Evolutionary conservation across 768 basidiomycete genomes (phyloP), one percentile per base, ranked within the genome.

Genomic region (Rhizopogon vulgaris): DNA sequence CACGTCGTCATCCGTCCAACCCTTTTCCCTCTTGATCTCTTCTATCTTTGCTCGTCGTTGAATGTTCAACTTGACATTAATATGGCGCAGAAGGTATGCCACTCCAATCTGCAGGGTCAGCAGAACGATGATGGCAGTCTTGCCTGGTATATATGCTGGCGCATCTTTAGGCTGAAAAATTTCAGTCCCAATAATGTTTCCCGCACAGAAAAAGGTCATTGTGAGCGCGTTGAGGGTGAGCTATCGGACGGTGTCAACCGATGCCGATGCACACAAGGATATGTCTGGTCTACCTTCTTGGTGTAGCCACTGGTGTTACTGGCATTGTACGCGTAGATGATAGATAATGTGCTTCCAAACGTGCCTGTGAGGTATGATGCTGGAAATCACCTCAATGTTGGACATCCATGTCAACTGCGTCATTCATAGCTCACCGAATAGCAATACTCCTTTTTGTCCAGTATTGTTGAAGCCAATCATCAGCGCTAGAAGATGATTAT

Each of bases 101-200:
- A 63, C 55, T n/a, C 60, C 60, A 1, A 63, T 54, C 27, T 63
- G 62, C 9, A 51, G 28, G 9, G 54, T 39, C n/a, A 64, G 57
- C 9, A 68, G 56, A 36, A 67, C 62, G 32, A 67, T 62, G 48
- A 72, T 64, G 8, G 66, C 48, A 22, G 67, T 56, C 55, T 73
- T 71, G 43, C 71, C 68, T 2, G 68, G 70, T 9, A 64, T 58
- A 52, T 70, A 70, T 7, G 46, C 49, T 0, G 61, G 62, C 5
- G 61, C 60, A 40, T 62, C 61, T 9, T 61, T 47, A 5, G 62
- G 58, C 1, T 57, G 61, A 39, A 68, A 62, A 22, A 67, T 61
- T 47, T 56, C 53, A 7, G 59, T 58, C 3, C 63, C 69, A 24
- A 60, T 37, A 41, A 63, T 51, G 46, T 65, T 67, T 1, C 62